Base-by-base conservation (phyloP, 352 stramenopile genomes). In the Pythium periplocum region DNA sequence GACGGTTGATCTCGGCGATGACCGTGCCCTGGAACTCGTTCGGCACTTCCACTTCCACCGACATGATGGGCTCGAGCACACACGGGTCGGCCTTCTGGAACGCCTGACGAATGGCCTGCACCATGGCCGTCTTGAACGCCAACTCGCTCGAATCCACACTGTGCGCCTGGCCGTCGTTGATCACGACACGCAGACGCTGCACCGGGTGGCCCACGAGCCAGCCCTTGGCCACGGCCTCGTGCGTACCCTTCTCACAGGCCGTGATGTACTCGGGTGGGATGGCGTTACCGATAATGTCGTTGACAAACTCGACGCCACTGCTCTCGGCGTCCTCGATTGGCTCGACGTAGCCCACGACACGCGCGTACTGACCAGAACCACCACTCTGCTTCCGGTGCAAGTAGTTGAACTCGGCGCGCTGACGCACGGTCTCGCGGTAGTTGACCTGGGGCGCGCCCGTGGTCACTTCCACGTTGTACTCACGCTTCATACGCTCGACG, bases 331-430 rank as follows among this genome's bases (percentile, higher is more conserved):
- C 75, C 44, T 94, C 84, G 41, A 99, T 79, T 2, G 96, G 96
- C 73, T 99, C 97, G 60, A 99, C 85, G 80, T 98, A 99, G 45
- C 97, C 97, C 49, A 98, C 94, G 43, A 99, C 96, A 59, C 88
- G 84, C 26, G 83, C 89, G 73, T 98, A 99, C 73, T 99, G 97
- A 40, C 97, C 97, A 43, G 87, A 88, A 49, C 97, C 97, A 68
- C 97, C 97, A 40, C 93, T 98, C 79, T 99, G 97, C 68, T 99
- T 99, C 71, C 98, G 98, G 84, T 99, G 97, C 47, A 99, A 63
- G 76, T 98, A 99, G 78, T 99, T 98, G 74, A 99, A 99, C 51
- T 97, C 82, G 51, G 85, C 83, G 39, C 88, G 88, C 45, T 76
- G 59, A 35, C 76, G 87, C 66, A 99, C 98, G 10, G 97, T 98